Evolutionary conservation across 192 early-diverging fungal species (phyloP), one percentile per base, ranked within the genome.

Genomic region (Lunasporangiospora selenospora): DNA sequence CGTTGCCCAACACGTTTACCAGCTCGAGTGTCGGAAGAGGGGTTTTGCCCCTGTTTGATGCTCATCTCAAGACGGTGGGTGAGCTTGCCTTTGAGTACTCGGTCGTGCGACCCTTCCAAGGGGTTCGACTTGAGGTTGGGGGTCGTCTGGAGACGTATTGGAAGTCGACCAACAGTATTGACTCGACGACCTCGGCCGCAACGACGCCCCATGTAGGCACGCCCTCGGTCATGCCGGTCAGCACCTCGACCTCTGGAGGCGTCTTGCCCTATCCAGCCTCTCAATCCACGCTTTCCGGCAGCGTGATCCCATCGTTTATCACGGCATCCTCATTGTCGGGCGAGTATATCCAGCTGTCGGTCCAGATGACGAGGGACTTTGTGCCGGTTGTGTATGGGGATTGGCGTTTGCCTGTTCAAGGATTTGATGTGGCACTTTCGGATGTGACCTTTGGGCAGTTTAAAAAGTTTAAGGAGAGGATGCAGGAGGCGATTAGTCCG

Each of bases 131-230:
- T 65, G 87, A 89, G 75, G 95, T 96, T 75, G 96, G 93, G 19
- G 96, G 96, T 31, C 89, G 88, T 33, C 88, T 96, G 24, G 94
- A 95, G 64, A 98, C 96, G 2, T 98, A 98, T 70, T 98, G 96
- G 96, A 98, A 96, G 80, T 89, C 93, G 6, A 94, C 93, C 2
- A 89, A 90, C 58, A 86, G 91, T 12, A 45, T 83, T 9, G n/a
- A n/a, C n/a, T n/a, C n/a, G n/a, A n/a, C n/a, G n/a, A n/a, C n/a
- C n/a, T n/a, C n/a, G n/a, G n/a, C n/a, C n/a, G n/a, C n/a, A n/a
- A n/a, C n/a, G n/a, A n/a, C n/a, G n/a, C n/a, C n/a, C n/a, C n/a
- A n/a, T n/a, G n/a, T n/a, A n/a, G n/a, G 24, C 58, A 13, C 36
- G 31, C 41, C 30, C 65, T 16, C 26, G 37, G 31, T 23, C 64